Evolutionary conservation across 2,329 filamentous ascomycete genomes (phyloP).

Genomic region (Diaporthe ampelina): DNA sequence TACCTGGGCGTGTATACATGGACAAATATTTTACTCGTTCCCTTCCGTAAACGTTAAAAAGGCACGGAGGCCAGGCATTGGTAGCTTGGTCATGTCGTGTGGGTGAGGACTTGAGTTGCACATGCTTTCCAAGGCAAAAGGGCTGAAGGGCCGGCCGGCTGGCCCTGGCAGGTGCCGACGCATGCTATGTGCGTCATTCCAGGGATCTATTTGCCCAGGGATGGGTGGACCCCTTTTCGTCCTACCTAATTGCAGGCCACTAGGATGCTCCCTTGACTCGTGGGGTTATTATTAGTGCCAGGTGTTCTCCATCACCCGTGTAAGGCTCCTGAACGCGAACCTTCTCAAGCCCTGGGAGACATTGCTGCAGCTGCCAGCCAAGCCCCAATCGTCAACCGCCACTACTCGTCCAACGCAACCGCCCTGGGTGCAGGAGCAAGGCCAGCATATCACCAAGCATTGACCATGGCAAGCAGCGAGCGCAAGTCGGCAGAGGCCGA

Average conservation of each 20-base stretch:
- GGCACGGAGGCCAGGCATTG: background rate
- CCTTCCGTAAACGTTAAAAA: background rate
- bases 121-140: background rate
- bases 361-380: constrained; percentile 5
- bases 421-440: background rate
- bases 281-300: constrained; percentile 25
- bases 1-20: too few relatives aligned
- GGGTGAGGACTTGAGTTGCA: background rate
- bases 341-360: background rate
- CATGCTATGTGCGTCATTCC: background rate
- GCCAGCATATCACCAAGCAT: background rate
- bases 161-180: constrained; percentile 1
- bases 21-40: too few relatives aligned
- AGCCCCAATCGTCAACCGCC: background rate
- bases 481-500: constrained; percentile 41
- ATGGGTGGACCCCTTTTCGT: constrained; percentile 13
- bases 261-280: constrained; percentile 17
- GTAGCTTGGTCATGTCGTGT: too few relatives aligned
- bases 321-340: background rate
- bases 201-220: constrained; percentile 7
- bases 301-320: constrained; percentile 1
- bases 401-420: background rate
- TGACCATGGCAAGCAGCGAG: constrained; percentile 40
- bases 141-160: constrained; percentile 3
- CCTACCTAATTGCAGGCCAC: background rate